These are phyloP conservation scores for Exophiala xenobiotica DNA, from an alignment of 2,329 filamentous ascomycete species.

Conservation along the genomic window DNA sequence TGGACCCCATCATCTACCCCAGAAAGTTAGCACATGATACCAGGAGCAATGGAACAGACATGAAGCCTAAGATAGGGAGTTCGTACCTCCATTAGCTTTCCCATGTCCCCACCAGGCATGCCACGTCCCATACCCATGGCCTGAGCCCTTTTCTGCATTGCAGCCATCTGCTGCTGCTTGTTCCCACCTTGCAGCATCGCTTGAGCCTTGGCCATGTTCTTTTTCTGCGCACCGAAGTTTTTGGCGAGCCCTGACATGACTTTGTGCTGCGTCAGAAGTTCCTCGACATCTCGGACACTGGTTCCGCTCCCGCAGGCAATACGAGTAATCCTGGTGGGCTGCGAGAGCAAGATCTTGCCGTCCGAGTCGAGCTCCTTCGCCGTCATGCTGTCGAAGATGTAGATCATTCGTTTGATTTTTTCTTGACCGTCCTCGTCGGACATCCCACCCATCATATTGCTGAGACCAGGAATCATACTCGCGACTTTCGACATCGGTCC, in stretches of 20 bases:
- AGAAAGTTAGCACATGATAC: too few relatives aligned
- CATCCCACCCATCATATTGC: conserved; percentile 84
- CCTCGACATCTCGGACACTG: conserved; percentile 87
- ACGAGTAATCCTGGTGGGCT: conserved; percentile 88
- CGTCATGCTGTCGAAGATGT: conserved; percentile 98
- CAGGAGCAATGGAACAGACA: too few relatives aligned
- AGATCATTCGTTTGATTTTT: conserved; percentile 97
- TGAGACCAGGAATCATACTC: conserved; percentile 95
- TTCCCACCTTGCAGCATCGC: conserved; percentile 90
- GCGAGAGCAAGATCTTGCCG: conserved; percentile 88
- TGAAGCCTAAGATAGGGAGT: too few relatives aligned
- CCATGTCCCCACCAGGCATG: too few relatives aligned
- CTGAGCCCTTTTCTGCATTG: conserved; percentile 93
- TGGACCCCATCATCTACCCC: too few relatives aligned
- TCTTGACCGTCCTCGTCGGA: conserved; percentile 93
- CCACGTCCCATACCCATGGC: too few relatives aligned
- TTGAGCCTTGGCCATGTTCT: conserved; percentile 93
- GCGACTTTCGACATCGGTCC: conserved; percentile 95
- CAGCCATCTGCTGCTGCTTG: conserved; percentile 80
- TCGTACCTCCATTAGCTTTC: too few relatives aligned
- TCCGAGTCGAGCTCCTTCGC: conserved; percentile 92
- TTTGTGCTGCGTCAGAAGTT: conserved; percentile 92
- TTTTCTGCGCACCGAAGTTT: conserved; percentile 97
- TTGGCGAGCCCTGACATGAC: conserved; percentile 99
- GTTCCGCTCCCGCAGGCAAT: conserved; percentile 89